A percentile compares a stretch with the other conserved stretches of the same genome.
These are phyloP conservation scores for Colletotrichum eleusines DNA, from an alignment of 2,329 filamentous ascomycete species.

Conservation along the genomic window DNA sequence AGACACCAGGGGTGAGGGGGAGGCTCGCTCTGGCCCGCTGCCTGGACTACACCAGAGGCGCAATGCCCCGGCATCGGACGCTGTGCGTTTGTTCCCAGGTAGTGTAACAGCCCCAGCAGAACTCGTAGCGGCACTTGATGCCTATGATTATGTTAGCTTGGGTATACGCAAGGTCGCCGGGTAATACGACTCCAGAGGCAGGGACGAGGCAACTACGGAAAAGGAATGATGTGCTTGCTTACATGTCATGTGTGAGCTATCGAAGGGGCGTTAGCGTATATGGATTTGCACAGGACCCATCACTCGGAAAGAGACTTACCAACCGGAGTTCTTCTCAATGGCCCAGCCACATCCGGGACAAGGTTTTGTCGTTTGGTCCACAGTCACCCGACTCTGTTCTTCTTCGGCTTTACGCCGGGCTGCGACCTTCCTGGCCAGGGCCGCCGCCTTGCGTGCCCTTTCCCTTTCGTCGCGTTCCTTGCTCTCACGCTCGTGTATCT, in stretches of 20 bases:
- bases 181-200: neutral
- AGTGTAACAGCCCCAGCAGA: slow-evolving; percentile 51
- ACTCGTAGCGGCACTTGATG: slow-evolving; percentile 51
- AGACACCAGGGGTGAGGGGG: rapidly evolving
- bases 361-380: slow-evolving; percentile 51
- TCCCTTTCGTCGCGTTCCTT: slow-evolving; percentile 45
- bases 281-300: too few relatives aligned
- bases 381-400: slow-evolving; percentile 46
- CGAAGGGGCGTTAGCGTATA: slow-evolving; percentile 43
- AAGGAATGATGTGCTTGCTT: slow-evolving; percentile 44
- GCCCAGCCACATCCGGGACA: slow-evolving; percentile 54
- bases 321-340: slow-evolving; percentile 57
- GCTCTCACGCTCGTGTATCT: slow-evolving; percentile 44
- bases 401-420: slow-evolving; percentile 51
- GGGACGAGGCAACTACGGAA: neutral
- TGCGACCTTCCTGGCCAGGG: slow-evolving; percentile 40
- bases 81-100: slow-evolving; percentile 42
- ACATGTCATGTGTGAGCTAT: slow-evolving; percentile 58
- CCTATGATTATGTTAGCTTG: slow-evolving; percentile 45
- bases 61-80: slow-evolving; percentile 35
- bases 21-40: neutral
- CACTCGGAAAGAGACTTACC: slow-evolving; percentile 48
- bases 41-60: neutral
- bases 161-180: neutral
- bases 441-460: slow-evolving; percentile 46